These are phyloP conservation scores for Fusarium buharicum DNA, from an alignment of 2,329 filamentous ascomycete genomes.

Conservation along the genomic window DNA sequence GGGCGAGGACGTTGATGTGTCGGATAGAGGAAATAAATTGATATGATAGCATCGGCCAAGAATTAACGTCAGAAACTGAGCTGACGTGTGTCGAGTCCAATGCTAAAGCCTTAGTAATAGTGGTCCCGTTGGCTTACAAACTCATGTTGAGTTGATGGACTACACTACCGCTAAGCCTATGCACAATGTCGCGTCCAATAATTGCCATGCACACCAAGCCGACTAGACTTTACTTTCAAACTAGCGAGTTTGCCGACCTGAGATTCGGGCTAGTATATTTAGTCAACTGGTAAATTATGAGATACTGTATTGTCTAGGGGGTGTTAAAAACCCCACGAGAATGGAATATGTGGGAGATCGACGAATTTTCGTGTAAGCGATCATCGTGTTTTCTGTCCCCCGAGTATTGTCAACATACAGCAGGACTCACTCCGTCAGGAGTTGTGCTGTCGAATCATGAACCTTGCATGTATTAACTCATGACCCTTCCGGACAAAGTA, in stretches of 20 bases:
- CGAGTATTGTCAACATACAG: not conserved
- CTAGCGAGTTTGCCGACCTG: not conserved
- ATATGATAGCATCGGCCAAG: conserved; percentile 22
- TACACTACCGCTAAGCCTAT: not conserved
- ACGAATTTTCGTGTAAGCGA: too few relatives aligned
- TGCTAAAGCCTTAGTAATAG: not conserved
- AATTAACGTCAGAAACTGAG: conserved; percentile 15
- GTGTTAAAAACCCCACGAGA: too few relatives aligned
- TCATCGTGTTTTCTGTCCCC: too few relatives aligned
- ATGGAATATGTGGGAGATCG: too few relatives aligned
- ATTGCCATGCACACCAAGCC: too few relatives aligned
- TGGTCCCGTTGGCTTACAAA: conserved; percentile 6
- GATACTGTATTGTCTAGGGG: too few relatives aligned
- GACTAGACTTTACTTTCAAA: not conserved
- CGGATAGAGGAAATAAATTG: conserved; percentile 24
- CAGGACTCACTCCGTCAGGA: not conserved
- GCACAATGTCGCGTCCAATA: not conserved
- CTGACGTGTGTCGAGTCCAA: conserved; percentile 13
- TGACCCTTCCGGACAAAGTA: too few relatives aligned
- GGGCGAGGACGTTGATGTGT: conserved; percentile 40
- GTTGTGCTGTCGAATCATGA: not conserved
- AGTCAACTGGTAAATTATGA: too few relatives aligned
- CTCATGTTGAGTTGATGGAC: not conserved
- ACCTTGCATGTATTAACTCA: too few relatives aligned
- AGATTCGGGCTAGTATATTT: not conserved